phyloP scores from a whole-genome alignment of 305 asterid genomes.

The Fraxinus sp. region DNA sequence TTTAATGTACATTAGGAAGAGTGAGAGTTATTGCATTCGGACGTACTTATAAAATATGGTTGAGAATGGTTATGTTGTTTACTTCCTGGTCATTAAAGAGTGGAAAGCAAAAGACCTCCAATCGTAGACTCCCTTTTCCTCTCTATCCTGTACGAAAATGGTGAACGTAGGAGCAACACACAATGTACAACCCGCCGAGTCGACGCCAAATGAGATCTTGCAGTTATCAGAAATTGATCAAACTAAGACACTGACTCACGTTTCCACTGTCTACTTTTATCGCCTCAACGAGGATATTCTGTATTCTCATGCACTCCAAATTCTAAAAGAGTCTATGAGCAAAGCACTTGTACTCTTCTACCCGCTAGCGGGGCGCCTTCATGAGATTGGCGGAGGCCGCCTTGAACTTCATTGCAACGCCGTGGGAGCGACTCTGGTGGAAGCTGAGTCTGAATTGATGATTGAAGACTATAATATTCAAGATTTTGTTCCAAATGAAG shows the following conservation, averaged over 20 bases:
- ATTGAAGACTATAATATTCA: not conserved
- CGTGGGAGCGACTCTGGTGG: not conserved
- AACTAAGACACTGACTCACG: not conserved
- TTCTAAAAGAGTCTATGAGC: not conserved
- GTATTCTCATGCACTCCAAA: not conserved
- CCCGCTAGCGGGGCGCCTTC: not conserved
- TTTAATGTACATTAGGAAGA: too few species aligned
- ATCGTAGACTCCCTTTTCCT: too few species aligned
- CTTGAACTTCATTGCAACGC: not conserved
- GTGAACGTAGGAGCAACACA: not conserved
- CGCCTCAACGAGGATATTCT: not conserved
- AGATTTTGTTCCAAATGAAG: not conserved
- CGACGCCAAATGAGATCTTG: not conserved
- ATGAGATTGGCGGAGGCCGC: not conserved
- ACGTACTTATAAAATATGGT: too few species aligned
- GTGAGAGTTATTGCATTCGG: too few species aligned
- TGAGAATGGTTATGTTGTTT: too few species aligned
- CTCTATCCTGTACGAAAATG: not conserved
- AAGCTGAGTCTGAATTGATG: not conserved
- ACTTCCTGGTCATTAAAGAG: not conserved
- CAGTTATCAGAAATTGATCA: not conserved
- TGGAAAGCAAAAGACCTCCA: not conserved
- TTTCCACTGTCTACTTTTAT: not conserved
- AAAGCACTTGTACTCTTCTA: not conserved
- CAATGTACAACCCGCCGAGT: not conserved